These are phyloP conservation scores for Sordariomycetes sp. DNA, from an alignment of 2,329 filamentous ascomycete species.

Conservation along the genomic window DNA sequence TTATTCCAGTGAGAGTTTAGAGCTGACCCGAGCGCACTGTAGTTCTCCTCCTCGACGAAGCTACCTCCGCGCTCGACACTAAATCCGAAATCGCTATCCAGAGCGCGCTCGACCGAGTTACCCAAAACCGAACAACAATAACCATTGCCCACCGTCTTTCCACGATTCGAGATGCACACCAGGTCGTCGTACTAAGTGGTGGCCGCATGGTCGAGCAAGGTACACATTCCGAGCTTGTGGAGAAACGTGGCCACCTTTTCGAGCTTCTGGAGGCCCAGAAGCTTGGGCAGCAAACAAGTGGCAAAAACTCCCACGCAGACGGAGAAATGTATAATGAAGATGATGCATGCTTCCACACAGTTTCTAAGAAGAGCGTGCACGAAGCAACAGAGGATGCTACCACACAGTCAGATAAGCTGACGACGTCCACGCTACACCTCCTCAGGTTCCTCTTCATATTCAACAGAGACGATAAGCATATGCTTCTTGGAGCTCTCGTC, in stretches of 20 bases:
- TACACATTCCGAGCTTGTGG: constrained; percentile 6
- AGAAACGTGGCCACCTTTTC: constrained; percentile 7
- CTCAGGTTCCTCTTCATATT: too few species aligned
- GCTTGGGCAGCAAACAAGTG: too few species aligned
- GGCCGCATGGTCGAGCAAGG: constrained; percentile 46
- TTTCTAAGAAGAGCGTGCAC: too few species aligned
- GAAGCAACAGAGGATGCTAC: too few species aligned
- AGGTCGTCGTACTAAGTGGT: constrained; percentile 49
- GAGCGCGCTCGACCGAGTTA: constrained; percentile 38
- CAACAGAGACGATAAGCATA: too few species aligned
- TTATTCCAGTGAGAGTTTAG: constrained; percentile 51
- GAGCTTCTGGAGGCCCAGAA: constrained; percentile 12
- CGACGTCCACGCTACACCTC: too few species aligned
- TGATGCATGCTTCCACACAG: too few species aligned
- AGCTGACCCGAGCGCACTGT: constrained; percentile 32
- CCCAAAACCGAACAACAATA: constrained; percentile 47
- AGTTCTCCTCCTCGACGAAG: constrained; percentile 54
- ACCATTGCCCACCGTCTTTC: constrained; percentile 48
- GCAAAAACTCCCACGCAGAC: too few species aligned
- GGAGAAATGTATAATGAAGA: too few species aligned
- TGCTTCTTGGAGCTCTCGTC: too few species aligned
- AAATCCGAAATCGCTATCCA: constrained; percentile 35
- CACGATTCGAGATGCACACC: constrained; percentile 47
- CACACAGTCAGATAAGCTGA: too few species aligned
- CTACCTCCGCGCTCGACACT: constrained; percentile 40